Base-by-base conservation (phyloP, 345 rosid genomes). In the Ceriops decandra region DNA sequence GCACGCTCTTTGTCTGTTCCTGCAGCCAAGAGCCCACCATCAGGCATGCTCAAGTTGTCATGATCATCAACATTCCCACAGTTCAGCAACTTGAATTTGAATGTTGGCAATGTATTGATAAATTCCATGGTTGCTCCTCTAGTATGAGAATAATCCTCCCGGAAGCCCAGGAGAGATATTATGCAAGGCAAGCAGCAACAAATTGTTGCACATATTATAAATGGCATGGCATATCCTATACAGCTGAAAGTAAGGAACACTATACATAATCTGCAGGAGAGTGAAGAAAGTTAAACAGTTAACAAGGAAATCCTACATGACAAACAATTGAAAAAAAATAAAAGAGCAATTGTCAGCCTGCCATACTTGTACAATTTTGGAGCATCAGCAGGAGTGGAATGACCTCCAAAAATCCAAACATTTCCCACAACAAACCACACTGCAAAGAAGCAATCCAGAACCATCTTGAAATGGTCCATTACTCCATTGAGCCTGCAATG, bases 401-500 rank as follows among this genome's bases (percentile, higher is more conserved):
- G 91, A 68, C 93, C 95, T 67, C 97, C 97, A 70, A 91, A 91
- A 57, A 91, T 91, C 97, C 97, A 91, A 62, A 91, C 93, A 74
- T 91, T 89, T 73, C 97, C 97, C 9, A 91, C 97, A 21, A 91
- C 96, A 82, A 91, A 91, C 97, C 97, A 91, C 30, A 91, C 96
- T 2, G 97, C 96, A 71, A 91, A 91, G 82, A 91, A 91, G 84
- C 93, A 89, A 74, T 91, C 96, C 52, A 91, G 76, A 30, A 85
- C 93, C 96, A 91, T 91, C 85, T 91, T 91, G 76, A 89, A 86
- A 74, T 91, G 87, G 72, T 91, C 97, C 72, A 85, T 83, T 33
- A 91, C 49, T 46, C 87, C 90, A 71, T 78, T 87, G 70, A 91
- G 58, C 70, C 97, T 91, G 84, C 81, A 72, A 56, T 22, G 59